Evolutionary conservation across 352 stramenopile genomes (phyloP).

Genomic region (Phytophthora sansomeana): DNA sequence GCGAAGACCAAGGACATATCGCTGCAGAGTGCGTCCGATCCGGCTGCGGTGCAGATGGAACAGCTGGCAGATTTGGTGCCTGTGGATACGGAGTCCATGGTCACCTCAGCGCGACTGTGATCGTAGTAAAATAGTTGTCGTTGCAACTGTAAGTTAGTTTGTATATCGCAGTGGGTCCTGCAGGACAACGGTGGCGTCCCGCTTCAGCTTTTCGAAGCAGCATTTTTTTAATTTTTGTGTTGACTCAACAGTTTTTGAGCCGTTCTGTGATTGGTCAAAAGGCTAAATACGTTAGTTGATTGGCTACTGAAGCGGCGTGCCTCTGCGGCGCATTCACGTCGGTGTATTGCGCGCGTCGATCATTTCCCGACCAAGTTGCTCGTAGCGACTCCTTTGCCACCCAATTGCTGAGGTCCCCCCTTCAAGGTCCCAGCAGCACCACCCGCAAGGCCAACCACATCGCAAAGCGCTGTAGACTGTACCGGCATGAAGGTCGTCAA

Average conservation of each 20-base stretch:
- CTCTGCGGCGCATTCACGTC: not conserved
- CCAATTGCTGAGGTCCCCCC: slow-evolving; percentile 23
- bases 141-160: too few species aligned
- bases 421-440: slow-evolving; percentile 26
- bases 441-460: not conserved
- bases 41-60: slow-evolving; percentile 3
- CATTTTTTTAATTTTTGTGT: slow-evolving; percentile 15
- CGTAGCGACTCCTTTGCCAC: not conserved
- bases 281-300: not conserved
- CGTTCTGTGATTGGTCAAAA: not conserved
- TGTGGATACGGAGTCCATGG: not conserved
- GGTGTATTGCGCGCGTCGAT: slow-evolving; percentile 19
- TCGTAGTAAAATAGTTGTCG: not conserved
- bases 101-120: slow-evolving; percentile 19
- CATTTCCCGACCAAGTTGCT: slow-evolving; percentile 22
- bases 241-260: slow-evolving; percentile 20
- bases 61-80: slow-evolving; percentile 3
- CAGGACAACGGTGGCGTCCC: not conserved
- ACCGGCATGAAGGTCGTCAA: slow-evolving; percentile 42
- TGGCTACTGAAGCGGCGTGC: slow-evolving; percentile 4
- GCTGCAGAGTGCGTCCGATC: not conserved
- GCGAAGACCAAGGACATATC: slow-evolving; percentile 49
- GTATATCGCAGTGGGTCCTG: not conserved
- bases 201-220: slow-evolving; percentile 15
- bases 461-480: too few species aligned